Evolutionary conservation across 2,329 filamentous ascomycete genomes (phyloP), one percentile per base, ranked within the genome.

Genomic region (Akanthomyces dipterigenus): DNA sequence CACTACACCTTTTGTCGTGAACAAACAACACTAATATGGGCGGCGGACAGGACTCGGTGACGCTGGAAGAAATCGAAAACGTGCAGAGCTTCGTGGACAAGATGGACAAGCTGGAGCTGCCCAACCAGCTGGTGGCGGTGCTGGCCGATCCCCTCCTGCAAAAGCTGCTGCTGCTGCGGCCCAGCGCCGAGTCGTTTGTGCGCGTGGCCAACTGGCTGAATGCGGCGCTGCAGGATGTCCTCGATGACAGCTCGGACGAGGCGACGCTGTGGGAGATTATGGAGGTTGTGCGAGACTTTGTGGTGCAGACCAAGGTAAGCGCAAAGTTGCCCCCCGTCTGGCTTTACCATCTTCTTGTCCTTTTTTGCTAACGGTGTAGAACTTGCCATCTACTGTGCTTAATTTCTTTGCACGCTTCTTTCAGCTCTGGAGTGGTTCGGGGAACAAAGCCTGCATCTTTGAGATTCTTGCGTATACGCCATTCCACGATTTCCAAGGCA

Each of bases 101-200:
- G 61, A 73, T 96, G 9, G 90, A 96, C 66, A 89, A 82, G 65
- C 86, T 96, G 28, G 89, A 95, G 71, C 76, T 92, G 45, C 91
- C 91, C 0, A 92, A 89, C 64, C 91, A 96, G 72, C 79, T 96
- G 2, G 85, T 92, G 45, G 89, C 91, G 5, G 85, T 90, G 4
- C 77, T 96, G 16, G 84, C 83, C 2, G 89, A 96, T 68, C 88
- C 88, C 3, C 77, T 96, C 34, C 81, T 93, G 1, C 90, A 93
- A 70, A 95, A 93, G 69, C 78, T 93, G 26, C 76, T 91, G 38
- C 75, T 89, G n/a, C 75, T 90, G 34, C 81, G 83, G 55, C 82
- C 87, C 1, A 80, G 83, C 40, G 74, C 77, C 18, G 77, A 80
- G 54, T 78, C 78, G 14, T 73, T 78, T 31, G 75, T 76, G 55